A percentile compares a stretch with the other conserved stretches of the same genome.
phyloP scores from a whole-genome alignment of 1,284 basidiomycete genomes.

The Ustilago loliicola region DNA sequence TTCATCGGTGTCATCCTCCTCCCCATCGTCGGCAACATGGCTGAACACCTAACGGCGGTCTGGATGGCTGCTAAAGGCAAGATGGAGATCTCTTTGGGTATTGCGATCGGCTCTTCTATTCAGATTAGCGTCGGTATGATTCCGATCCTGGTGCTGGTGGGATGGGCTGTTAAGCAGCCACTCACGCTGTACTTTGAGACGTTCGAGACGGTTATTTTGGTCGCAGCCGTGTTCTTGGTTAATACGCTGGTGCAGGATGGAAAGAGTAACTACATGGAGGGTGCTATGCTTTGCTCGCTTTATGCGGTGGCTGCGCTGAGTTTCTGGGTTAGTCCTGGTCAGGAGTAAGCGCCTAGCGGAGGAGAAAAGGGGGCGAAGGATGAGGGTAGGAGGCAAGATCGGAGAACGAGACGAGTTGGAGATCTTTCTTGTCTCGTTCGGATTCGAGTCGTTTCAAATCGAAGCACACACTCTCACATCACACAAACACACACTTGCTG shows the following conservation, averaged over 20 bases:
- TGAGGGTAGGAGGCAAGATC: neutral
- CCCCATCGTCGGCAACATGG: slow-evolving; percentile 82
- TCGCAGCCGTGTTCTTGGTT: slow-evolving; percentile 69
- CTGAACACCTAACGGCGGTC: slow-evolving; percentile 68
- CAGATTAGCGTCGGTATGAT: slow-evolving; percentile 68
- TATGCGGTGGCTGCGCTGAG: slow-evolving; percentile 64
- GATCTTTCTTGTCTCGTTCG: neutral
- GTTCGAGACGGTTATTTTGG: slow-evolving; percentile 67
- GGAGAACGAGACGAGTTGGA: no score
- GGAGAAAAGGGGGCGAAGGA: neutral
- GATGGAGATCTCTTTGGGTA: slow-evolving; percentile 76
- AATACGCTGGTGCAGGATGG: slow-evolving; percentile 70
- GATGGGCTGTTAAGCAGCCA: slow-evolving; percentile 70
- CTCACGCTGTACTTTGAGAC: slow-evolving; percentile 70
- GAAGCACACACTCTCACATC: neutral
- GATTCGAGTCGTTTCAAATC: neutral
- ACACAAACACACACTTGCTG: neutral
- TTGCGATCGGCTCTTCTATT: slow-evolving; percentile 85
- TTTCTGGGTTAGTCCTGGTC: slow-evolving; percentile 58
- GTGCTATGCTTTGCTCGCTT: slow-evolving; percentile 71
- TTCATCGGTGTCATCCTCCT: slow-evolving; percentile 77
- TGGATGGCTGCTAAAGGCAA: slow-evolving; percentile 68
- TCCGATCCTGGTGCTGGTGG: slow-evolving; percentile 69
- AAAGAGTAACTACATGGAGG: slow-evolving; percentile 68
- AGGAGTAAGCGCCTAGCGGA: neutral